Evolutionary conservation across 148 eudicot genomes (phyloP), one percentile per base, ranked within the genome.

Genomic region (Gaultheria prostrata): DNA sequence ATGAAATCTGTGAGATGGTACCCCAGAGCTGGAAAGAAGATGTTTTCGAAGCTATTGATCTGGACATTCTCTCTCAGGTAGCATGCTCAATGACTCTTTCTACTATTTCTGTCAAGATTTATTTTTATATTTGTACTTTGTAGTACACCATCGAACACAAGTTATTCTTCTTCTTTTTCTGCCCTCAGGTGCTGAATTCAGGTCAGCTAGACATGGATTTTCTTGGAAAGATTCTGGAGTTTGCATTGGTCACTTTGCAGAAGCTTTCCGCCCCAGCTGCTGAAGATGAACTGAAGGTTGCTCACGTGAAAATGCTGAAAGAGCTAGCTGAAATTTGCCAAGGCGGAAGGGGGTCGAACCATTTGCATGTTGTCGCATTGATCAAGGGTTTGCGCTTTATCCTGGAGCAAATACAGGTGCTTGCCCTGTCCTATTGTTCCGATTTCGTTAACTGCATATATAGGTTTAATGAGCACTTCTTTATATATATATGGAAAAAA

Each of bases 221-320:
- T 85, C 94, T 96, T 70, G 97, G 93, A 75, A 93, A 87, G 81
- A 84, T 93, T 76, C 84, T 97, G 80, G 96, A 92, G 78, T 97
- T 88, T 86, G 91, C 96, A 71, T 79, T 94, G 87, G 83, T 83
- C 79, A 95, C 94, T 80, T 80, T 97, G 89, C 90, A 87, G 87
- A 96, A 91, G 92, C 90, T 96, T 48, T 92, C 95, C 18, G 95
- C 99, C 82, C 97, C 98, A 77, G 97, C 94, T 75, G 90, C 85
- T 76, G 98, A 93, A 88, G 91, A 85, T 79, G 91, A 93, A 74
- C 82, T 91, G 88, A 93, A 90, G 86, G 88, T 86, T 80, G 82
- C 92, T 80, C 95, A 93, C 87, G 86, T 85, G 84, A 90, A 87
- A 54, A 85, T 91, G 59, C 76, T 94, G 85, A 85, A 67, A 78